phyloP scores from a whole-genome alignment of 768 basidiomycete species.

The Candolleomyces aberdarensis region DNA sequence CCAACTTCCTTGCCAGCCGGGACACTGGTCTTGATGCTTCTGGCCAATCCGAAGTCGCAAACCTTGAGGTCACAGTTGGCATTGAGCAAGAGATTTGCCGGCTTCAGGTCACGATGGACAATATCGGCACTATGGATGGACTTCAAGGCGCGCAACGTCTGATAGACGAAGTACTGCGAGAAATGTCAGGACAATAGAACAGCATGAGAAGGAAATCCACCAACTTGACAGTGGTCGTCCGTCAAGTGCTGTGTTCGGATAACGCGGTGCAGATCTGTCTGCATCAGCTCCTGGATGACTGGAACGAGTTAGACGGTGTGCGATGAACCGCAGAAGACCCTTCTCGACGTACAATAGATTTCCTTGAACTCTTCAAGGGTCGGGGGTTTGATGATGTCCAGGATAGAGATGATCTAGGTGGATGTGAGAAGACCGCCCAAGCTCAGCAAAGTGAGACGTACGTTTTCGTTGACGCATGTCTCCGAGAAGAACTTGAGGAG shows the following conservation, averaged over 20 bases:
- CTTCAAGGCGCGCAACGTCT: slow-evolving; percentile 83
- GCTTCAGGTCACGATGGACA: slow-evolving; percentile 76
- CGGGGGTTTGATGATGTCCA: slow-evolving; percentile 85
- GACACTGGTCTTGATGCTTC: slow-evolving; percentile 57
- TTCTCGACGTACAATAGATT: slow-evolving; percentile 62
- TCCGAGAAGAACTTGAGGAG: slow-evolving; percentile 83
- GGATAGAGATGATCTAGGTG: slow-evolving; percentile 81
- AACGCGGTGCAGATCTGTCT: slow-evolving; percentile 88
- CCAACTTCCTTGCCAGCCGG: slow-evolving; percentile 60
- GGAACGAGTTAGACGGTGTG: slow-evolving; percentile 5
- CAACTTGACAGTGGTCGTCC: slow-evolving; percentile 84
- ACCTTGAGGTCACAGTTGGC: slow-evolving; percentile 89
- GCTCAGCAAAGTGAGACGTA: slow-evolving; percentile 24
- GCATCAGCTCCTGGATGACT: slow-evolving; percentile 88
- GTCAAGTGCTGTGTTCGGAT: slow-evolving; percentile 88
- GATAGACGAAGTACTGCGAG: slow-evolving; percentile 74
- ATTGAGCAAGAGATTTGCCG: slow-evolving; percentile 85
- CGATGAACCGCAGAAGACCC: background rate
- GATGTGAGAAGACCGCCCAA: slow-evolving; percentile 4
- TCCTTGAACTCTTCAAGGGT: slow-evolving; percentile 78
- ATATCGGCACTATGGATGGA: slow-evolving; percentile 87
- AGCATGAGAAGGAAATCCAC: slow-evolving; percentile 23
- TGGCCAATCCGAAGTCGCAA: slow-evolving; percentile 84
- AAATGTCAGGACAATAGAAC: background rate
- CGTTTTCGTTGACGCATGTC: slow-evolving; percentile 78